Conservation (phyloP, 306 rosid species). For the Herpetospermum pedunculosum region DNA sequence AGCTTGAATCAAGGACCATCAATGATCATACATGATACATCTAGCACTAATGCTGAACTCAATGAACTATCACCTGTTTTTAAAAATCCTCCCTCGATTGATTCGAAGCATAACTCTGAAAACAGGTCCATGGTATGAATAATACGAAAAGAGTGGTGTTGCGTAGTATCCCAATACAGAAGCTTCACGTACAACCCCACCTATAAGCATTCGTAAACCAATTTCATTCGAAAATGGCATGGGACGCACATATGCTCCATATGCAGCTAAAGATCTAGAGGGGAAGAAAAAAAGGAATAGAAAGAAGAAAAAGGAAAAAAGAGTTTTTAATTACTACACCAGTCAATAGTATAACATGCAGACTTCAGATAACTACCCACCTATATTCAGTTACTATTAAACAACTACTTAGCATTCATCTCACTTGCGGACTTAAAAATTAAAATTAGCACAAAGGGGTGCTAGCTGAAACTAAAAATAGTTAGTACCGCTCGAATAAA, state of each 20-base stretch:
- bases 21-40: not conserved
- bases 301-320: not conserved
- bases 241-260: constrained; percentile 83
- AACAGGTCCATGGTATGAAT: constrained; percentile 83
- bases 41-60: not conserved
- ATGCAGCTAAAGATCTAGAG: constrained; percentile 79
- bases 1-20: not conserved
- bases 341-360: not conserved
- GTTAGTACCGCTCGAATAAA: not conserved
- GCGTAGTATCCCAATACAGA: constrained; percentile 63
- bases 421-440: not conserved
- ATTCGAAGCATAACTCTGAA: constrained; percentile 74
- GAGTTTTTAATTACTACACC: not conserved
- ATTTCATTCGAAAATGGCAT: constrained; percentile 83
- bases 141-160: constrained; percentile 69
- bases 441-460: not conserved
- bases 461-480: not conserved
- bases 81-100: constrained; percentile 59
- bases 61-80: constrained; percentile 32
- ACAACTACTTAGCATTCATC: not conserved
- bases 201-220: constrained; percentile 92
- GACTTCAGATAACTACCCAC: not conserved
- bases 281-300: not conserved
- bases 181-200: constrained; percentile 87
- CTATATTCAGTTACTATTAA: not conserved